Base-by-base conservation (phyloP, 192 early-diverging fungal genomes). In the Umbelopsis sp. region DNA sequence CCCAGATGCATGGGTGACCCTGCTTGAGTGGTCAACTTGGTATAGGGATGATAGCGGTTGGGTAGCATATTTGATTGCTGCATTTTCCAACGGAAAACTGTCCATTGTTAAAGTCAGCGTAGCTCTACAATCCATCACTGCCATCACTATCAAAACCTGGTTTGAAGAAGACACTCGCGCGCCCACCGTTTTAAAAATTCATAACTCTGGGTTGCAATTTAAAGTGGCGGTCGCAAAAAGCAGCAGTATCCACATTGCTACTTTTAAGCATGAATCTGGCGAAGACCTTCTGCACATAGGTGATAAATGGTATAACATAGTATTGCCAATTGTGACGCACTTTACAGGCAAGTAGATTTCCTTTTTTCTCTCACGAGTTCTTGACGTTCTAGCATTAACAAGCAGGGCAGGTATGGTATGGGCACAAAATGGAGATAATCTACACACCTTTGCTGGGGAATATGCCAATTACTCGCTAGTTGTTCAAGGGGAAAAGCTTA, bases 1-100 rank as follows among this genome's bases (percentile, higher is more conserved):
- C 4, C 4, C 55, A 13, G 18, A 27, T 35, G 30, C 16, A 1
- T 61, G 55, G 55, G 18, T 61, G 5, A 61, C 55, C 0, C 0
- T 61, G 13, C 30, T 61, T 35, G 55, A 61, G 18, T 61, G 55
- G 55, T 35, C 55, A 35, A 5, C 4, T 35, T 61, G 55, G 55
- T 30, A 30, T 6, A 33, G 15, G 1, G 55, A 61, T 2, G 55
- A 30, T 8, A 4, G 12, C 13, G 55, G 55, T 37, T n/a, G 5
- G 25, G 11, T n/a, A 16, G 55, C 55, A n/a, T 61, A 33, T 35
- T 13, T 61, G 18, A 2, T 61, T 61, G 55, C 16, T 35, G 55
- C 25, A 7, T 25, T 30, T 27, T 61, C 55, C 21, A 35, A 61
- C 30, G 55, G 55, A 27, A 61, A 16, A 30, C 27, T 61, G 2